Evolutionary conservation across 1,139 yeast genomes (phyloP).

Genomic region (Arxiozyma heterogenica): DNA sequence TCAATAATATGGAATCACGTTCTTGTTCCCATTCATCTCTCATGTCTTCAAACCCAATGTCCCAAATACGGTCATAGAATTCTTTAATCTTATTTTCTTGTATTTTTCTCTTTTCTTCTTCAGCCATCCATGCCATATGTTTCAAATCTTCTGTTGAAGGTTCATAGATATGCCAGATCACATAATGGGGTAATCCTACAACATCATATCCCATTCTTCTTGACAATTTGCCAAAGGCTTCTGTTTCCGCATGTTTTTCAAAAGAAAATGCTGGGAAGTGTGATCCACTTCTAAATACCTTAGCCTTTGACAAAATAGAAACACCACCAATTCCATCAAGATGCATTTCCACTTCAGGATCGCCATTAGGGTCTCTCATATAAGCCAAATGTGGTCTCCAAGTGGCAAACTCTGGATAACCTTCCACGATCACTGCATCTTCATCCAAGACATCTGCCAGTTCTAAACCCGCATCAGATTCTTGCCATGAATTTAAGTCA

Average conservation of each 20-base stretch:
- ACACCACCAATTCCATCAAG: slow-evolving; percentile 91
- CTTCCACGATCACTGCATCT: slow-evolving; percentile 86
- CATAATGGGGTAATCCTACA: slow-evolving; percentile 80
- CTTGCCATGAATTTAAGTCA: slow-evolving; percentile 87
- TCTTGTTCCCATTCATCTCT: slow-evolving; percentile 60
- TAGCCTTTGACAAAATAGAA: slow-evolving; percentile 70
- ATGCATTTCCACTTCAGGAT: slow-evolving; percentile 78
- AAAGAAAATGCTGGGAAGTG: slow-evolving; percentile 88
- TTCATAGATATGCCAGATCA: slow-evolving; percentile 87
- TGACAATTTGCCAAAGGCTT: slow-evolving; percentile 82
- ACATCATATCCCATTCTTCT: slow-evolving; percentile 75
- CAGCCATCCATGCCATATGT: slow-evolving; percentile 96
- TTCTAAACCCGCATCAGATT: slow-evolving; percentile 72
- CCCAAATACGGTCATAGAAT: slow-evolving; percentile 69
- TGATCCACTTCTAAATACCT: slow-evolving; percentile 69
- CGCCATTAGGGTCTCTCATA: slow-evolving; percentile 77
- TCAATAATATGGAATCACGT: slow-evolving; percentile 56
- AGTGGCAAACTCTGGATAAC: slow-evolving; percentile 84
- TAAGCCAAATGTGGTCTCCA: slow-evolving; percentile 91
- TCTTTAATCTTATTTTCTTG: slow-evolving; percentile 45
- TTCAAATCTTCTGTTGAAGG: slow-evolving; percentile 79
- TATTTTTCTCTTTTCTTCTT: slow-evolving; percentile 64
- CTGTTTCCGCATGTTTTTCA: slow-evolving; percentile 88
- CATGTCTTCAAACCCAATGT: slow-evolving; percentile 67
- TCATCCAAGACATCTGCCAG: slow-evolving; percentile 70